Evolutionary conservation across 129 eudicot species (phyloP).

Genomic region (Helianthus tuberosus): DNA sequence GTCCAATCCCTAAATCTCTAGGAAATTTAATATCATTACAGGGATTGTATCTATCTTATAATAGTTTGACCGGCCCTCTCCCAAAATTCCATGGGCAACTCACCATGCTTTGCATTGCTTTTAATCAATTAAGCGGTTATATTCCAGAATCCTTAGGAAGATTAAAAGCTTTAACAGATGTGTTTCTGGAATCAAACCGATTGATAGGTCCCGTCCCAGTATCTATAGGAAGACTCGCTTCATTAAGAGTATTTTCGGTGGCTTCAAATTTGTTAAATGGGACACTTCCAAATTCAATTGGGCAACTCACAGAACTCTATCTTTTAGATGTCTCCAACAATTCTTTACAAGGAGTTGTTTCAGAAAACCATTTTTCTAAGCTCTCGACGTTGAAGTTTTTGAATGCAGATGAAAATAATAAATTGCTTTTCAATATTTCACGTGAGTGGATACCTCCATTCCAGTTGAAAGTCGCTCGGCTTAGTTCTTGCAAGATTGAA

Average conservation of each 20-base stretch:
- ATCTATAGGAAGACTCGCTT: not conserved
- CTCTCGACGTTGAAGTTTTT: not conserved
- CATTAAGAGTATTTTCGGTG: not conserved
- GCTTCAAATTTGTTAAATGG: not conserved
- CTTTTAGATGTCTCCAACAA: not conserved
- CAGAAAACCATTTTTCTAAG: not conserved
- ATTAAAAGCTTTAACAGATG: not conserved
- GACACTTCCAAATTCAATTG: not conserved
- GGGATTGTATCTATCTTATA: slow-evolving; percentile 3
- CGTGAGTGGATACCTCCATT: too few relatives aligned
- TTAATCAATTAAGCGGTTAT: not conserved
- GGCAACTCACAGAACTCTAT: not conserved
- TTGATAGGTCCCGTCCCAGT: not conserved
- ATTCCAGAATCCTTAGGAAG: not conserved
- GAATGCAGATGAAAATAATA: too few relatives aligned
- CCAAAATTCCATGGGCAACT: not conserved
- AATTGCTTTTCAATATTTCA: too few relatives aligned
- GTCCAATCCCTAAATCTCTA: slow-evolving; percentile 10
- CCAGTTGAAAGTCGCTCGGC: too few relatives aligned
- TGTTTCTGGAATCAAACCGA: not conserved
- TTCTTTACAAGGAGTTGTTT: not conserved
- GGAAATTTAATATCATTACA: not conserved
- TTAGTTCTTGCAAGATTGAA: too few relatives aligned
- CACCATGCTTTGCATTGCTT: too few relatives aligned
- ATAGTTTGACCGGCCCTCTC: not conserved